Evolutionary conservation across 768 basidiomycete genomes (phyloP), one percentile per base, ranked within the genome.

Genomic region (Pleurotus cornucopiae): DNA sequence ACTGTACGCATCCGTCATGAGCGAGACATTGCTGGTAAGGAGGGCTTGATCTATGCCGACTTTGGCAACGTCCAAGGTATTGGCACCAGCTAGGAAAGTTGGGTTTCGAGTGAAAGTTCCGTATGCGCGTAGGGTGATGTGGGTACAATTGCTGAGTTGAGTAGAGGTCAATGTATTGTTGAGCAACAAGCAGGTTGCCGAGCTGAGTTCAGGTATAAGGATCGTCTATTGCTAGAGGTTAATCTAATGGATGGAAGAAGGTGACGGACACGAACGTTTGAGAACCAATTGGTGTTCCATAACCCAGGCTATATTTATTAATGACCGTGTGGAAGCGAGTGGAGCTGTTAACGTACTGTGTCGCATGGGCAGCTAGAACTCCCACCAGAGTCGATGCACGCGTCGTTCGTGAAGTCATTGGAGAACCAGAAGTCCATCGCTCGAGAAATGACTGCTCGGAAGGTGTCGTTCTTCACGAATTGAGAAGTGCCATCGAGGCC

Each of bases 231-330:
- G 5, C 18, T 4, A 40, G 18, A 57, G 53, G 51, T n/a, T 11
- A 49, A 30, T 37, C 37, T 34, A 12, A n/a, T 39, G 14, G 37
- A 47, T 12, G 23, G 34, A 23, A n/a, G 11, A 18, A 45, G 25
- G 34, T 12, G 45, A 54, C 26, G 44, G 18, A 30, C 6, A 64
- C 76, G 7, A 44, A 82, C 81, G 59, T 84, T 85, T 4, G 78
- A 77, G 60, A 76, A 83, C 85, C 85, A 86, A 62, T 86, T 86
- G 1, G 78, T 77, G 60, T 86, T 88, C 82, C 83, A 85, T 11
- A 37, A 14, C 7, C 45, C 18, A 69, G 46, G 6, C 62, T 21
- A 46, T 46, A 43, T 37, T 18, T 57, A 16, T 9, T 40, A 39
- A 14, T 30, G n/a, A 21, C 25, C 4, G 9, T 47, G 21, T 46